Evolutionary conservation across 2,329 filamentous ascomycete species (phyloP), one percentile per base, ranked within the genome.

Genomic region (Pezicula carpinea): DNA sequence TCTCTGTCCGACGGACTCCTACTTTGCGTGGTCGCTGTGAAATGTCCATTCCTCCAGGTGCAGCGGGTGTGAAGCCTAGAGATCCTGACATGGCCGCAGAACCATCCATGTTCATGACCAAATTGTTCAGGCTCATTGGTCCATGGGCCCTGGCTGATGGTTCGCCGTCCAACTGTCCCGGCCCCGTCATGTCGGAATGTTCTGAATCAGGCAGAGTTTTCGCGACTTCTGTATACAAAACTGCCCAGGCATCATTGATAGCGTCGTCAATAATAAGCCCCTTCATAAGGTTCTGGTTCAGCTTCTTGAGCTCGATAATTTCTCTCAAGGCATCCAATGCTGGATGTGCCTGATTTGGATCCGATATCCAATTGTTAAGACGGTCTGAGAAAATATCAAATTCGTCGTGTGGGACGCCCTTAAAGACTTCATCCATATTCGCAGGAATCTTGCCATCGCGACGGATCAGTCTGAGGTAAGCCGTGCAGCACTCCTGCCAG

Each of bases 241-340:
- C 76, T 1, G 88, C 86, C 65, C 96, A 99, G 41, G 87, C 83
- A 66, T 99, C 93, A 18, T 85, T 87, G 54, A 96, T 87, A n/a
- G 97, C 76, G 60, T 99, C 93, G 59, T 99, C 93, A 38, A 97
- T 92, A 8, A 84, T 76, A 0, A 82, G 79, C 1, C 85, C 79
- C 66, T 96, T 96, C 79, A 95, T 93, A 6, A 96, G 75, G 39
- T 85, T 86, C 34, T 85, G 84, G 62, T 99, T 99, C 38, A 96
- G 77, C 63, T 82, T 85, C 61, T 87, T 87, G 29, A 88, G 68
- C 56, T 89, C 85, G 21, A 84, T 72, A 1, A 79, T 76, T 53
- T 88, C 84, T 35, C 80, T 74, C 10, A 89, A 71, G 6, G 83
- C 70, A 46, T 86, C 83, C 2, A 87, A 66, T 3, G 76, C 71